phyloP scores from a whole-genome alignment of 2,329 filamentous ascomycete genomes.

The Grosmannia serpens region DNA sequence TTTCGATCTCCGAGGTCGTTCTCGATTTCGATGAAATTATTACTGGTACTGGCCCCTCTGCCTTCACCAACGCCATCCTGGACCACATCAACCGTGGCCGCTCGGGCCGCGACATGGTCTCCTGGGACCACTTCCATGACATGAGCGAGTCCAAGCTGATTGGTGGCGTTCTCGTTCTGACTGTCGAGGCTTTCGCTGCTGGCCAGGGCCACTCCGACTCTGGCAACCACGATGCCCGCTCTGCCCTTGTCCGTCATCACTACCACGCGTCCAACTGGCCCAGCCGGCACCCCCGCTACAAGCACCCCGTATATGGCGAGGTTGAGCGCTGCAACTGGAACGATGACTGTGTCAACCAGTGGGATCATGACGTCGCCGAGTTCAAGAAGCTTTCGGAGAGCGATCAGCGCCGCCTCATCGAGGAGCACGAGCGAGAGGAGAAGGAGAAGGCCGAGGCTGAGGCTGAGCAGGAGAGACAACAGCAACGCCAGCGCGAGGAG shows the following conservation, averaged over 20 bases:
- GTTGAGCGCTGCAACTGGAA: conserved; percentile 64
- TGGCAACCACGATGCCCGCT: conserved; percentile 54
- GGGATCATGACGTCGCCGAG: conserved; percentile 52
- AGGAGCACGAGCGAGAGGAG: conserved; percentile 21
- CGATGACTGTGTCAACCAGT: conserved; percentile 48
- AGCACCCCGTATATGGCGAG: conserved; percentile 57
- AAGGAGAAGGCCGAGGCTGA: conserved; percentile 16
- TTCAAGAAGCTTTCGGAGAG: conserved; percentile 47
- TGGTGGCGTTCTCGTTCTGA: conserved; percentile 52
- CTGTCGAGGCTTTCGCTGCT: conserved; percentile 61
- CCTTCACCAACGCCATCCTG: conserved; percentile 56
- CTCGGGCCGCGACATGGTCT: conserved; percentile 29
- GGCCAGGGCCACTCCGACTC: conserved; percentile 64
- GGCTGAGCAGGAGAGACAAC: conserved; percentile 10
- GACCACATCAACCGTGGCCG: conserved; percentile 46
- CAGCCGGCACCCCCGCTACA: conserved; percentile 51
- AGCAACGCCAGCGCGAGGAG: conserved; percentile 1
- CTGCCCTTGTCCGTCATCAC: conserved; percentile 60
- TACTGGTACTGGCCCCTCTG: conserved; percentile 57
- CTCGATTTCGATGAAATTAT: conserved; percentile 64
- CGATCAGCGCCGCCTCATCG: conserved; percentile 42
- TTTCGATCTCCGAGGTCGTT: conserved; percentile 46
- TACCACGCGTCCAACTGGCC: conserved; percentile 68
- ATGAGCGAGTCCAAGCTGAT: conserved; percentile 54
- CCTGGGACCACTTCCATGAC: conserved; percentile 55